phyloP scores from a whole-genome alignment of 2,329 filamentous ascomycete species.

The Arthrinium phaeospermum region DNA sequence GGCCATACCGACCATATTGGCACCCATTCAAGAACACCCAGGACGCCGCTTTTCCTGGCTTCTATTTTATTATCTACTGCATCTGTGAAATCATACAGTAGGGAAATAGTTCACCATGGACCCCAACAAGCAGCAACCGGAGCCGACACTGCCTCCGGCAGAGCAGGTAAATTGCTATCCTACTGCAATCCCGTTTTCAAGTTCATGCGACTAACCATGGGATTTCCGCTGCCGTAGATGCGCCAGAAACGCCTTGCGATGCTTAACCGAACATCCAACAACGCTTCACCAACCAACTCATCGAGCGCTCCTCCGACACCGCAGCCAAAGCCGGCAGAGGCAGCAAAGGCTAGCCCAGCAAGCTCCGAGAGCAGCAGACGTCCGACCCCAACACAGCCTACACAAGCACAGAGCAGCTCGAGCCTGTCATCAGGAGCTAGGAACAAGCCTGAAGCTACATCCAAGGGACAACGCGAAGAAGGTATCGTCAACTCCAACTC shows the following conservation, averaged over 20 bases:
- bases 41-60: not conserved
- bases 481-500: not conserved
- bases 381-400: conserved; percentile 19
- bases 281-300: conserved; percentile 28
- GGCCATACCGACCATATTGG: not conserved
- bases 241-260: conserved; percentile 40
- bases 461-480: conserved; percentile 11
- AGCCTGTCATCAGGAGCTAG: conserved; percentile 44
- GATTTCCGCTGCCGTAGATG: conserved; percentile 32
- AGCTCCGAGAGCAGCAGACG: conserved; percentile 30
- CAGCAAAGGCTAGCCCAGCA: conserved; percentile 24
- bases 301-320: conserved; percentile 24
- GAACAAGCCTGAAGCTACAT: conserved; percentile 28
- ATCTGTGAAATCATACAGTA: not conserved
- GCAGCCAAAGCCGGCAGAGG: conserved; percentile 23
- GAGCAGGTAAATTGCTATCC: conserved; percentile 37
- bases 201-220: not conserved
- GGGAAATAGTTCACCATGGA: conserved; percentile 32
- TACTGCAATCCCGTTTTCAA: not conserved
- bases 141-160: conserved; percentile 39
- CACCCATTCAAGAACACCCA: not conserved
- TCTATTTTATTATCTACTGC: not conserved
- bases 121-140: conserved; percentile 35
- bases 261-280: conserved; percentile 30
- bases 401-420: conserved; percentile 39